phyloP scores from a whole-genome alignment of 345 rosid species.

The Citrus australasica region DNA sequence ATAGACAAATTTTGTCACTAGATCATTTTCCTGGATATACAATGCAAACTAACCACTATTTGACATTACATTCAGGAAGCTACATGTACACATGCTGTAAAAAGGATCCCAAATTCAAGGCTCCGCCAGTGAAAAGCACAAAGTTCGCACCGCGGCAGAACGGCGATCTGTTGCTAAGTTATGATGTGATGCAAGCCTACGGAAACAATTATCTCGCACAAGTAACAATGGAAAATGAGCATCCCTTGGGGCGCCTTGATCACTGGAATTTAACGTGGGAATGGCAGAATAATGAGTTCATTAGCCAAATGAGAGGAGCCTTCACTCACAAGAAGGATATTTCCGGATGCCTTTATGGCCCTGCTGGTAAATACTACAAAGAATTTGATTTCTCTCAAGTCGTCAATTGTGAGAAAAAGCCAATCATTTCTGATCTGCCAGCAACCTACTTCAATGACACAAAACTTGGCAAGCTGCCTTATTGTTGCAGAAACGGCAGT shows the following conservation, averaged over 20 bases:
- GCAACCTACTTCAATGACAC: slow-evolving; percentile 49
- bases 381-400: slow-evolving; percentile 73
- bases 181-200: slow-evolving; percentile 69
- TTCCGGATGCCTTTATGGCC: slow-evolving; percentile 61
- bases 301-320: slow-evolving; percentile 77
- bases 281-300: slow-evolving; percentile 90
- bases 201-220: slow-evolving; percentile 76
- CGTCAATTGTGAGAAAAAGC: slow-evolving; percentile 61
- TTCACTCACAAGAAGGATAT: slow-evolving; percentile 52
- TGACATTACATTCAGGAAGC: slow-evolving; percentile 34
- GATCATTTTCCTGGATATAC: too few relatives aligned
- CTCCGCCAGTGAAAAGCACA: slow-evolving; percentile 29
- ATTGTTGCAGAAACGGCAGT: slow-evolving; percentile 74
- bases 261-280: slow-evolving; percentile 96
- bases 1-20: too few relatives aligned
- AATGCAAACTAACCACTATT: too few relatives aligned
- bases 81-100: slow-evolving; percentile 69
- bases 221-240: slow-evolving; percentile 77
- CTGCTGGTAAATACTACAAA: slow-evolving; percentile 51
- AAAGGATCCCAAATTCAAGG: slow-evolving; percentile 61
- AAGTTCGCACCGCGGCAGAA: slow-evolving; percentile 47
- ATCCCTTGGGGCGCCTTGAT: slow-evolving; percentile 74
- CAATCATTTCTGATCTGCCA: slow-evolving; percentile 74
- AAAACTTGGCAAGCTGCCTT: slow-evolving; percentile 59
- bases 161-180: slow-evolving; percentile 65